A percentile compares a stretch with the other conserved stretches of the same genome.
These are phyloP conservation scores for Arabis hirsuta DNA, from an alignment of 345 rosid species.

Conservation along the genomic window DNA sequence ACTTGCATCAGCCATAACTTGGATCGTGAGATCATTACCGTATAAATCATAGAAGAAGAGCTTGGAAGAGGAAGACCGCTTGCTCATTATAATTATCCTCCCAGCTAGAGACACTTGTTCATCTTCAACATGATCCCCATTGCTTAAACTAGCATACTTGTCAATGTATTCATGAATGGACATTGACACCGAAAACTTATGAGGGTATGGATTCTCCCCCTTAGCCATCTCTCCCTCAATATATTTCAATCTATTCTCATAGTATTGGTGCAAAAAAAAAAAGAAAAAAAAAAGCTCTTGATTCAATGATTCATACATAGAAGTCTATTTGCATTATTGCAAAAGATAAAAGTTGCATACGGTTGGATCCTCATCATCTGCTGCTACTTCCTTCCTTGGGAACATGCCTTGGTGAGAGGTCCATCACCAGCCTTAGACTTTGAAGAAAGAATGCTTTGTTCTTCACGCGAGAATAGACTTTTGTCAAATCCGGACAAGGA, in stretches of 20 bases:
- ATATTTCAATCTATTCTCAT: conserved; percentile 67
- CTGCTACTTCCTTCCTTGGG: too few relatives aligned
- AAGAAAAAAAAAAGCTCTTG: too few relatives aligned
- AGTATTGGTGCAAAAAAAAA: conserved; percentile 63
- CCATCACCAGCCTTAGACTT: too few relatives aligned
- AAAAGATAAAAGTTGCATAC: too few relatives aligned
- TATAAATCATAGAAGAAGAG: conserved; percentile 84
- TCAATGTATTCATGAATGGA: conserved; percentile 56
- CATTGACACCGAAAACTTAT: conserved; percentile 59
- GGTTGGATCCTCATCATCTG: too few relatives aligned
- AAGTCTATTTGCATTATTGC: too few relatives aligned
- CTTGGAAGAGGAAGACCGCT: conserved; percentile 73
- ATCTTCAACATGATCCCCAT: conserved; percentile 71
- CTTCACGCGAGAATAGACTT: too few relatives aligned
- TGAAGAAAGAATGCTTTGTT: neutral
- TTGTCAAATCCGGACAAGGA: too few relatives aligned
- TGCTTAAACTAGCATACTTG: conserved; percentile 56
- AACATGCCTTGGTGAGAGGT: too few relatives aligned
- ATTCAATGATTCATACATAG: neutral
- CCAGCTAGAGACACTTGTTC: conserved; percentile 66
- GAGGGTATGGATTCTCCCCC: conserved; percentile 77
- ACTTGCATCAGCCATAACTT: conserved; percentile 89
- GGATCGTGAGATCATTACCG: conserved; percentile 62
- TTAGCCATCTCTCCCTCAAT: conserved; percentile 59
- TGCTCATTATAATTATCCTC: conserved; percentile 84